Evolutionary conservation across 78 protist species (phyloP).

Genomic region (Protostelium mycophagum): DNA sequence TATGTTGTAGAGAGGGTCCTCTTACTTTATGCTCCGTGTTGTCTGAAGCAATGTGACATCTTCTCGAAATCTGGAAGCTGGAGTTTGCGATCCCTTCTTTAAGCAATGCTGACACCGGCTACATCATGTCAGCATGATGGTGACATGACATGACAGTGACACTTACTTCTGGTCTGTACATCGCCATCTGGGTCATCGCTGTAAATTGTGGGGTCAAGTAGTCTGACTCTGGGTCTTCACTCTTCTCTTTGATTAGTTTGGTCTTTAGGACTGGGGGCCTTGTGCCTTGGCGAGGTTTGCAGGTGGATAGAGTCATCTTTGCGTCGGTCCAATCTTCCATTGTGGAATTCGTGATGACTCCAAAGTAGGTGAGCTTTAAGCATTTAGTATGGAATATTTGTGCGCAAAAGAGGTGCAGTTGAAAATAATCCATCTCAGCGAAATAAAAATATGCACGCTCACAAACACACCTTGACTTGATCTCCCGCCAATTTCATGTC

Average conservation of each 20-base stretch:
- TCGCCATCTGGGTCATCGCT: no score
- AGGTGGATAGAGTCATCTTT: not conserved
- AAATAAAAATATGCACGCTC: no score
- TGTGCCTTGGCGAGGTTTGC: not conserved
- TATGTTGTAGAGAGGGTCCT: no score
- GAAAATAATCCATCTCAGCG: no score
- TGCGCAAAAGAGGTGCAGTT: no score
- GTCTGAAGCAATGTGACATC: not conserved
- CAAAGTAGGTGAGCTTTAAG: not conserved
- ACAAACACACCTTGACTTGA: no score
- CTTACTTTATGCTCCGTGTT: not conserved
- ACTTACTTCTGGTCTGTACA: not conserved
- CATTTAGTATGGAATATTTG: no score
- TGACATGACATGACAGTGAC: not conserved
- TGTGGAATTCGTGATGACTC: not conserved
- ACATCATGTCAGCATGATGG: not conserved
- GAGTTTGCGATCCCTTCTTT: not conserved
- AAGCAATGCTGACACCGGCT: not conserved
- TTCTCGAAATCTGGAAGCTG: not conserved
- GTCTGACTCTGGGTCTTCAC: no score
- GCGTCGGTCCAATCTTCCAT: not conserved
- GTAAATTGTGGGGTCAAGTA: no score
- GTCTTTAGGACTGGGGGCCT: not conserved
- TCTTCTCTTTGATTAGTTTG: not conserved
- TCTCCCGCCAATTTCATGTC: not conserved